Evolutionary conservation across 192 early-diverging fungal genomes (phyloP).

Genomic region (Backusella morwellensis): DNA sequence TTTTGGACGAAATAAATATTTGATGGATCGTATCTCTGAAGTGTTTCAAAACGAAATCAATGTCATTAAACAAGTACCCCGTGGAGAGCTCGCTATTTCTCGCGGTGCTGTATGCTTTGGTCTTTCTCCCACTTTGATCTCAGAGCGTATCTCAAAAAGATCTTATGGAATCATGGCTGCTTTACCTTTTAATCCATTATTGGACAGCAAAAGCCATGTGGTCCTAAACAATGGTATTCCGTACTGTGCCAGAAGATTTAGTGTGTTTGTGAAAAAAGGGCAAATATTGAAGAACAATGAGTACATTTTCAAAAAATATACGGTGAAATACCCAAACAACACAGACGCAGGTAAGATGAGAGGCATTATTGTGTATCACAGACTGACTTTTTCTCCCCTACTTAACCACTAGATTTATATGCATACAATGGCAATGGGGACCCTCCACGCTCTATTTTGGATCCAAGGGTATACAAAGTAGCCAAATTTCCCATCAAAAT

Average conservation of each 20-base stretch:
- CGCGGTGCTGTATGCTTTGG: slow-evolving; percentile 49
- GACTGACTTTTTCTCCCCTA: neutral
- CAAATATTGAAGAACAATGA: slow-evolving; percentile 41
- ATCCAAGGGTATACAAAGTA: slow-evolving; percentile 1
- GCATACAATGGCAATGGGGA: neutral
- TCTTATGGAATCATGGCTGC: slow-evolving; percentile 43
- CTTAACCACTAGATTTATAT: neutral
- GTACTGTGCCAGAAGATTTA: slow-evolving; percentile 35
- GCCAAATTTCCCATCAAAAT: slow-evolving; percentile 7
- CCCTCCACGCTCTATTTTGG: neutral
- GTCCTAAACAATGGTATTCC: slow-evolving; percentile 45
- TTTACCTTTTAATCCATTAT: slow-evolving; percentile 41
- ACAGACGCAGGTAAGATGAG: neutral
- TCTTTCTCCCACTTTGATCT: slow-evolving; percentile 31
- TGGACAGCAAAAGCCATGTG: slow-evolving; percentile 36
- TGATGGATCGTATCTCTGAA: slow-evolving; percentile 36
- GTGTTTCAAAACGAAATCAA: slow-evolving; percentile 35
- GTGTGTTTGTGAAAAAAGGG: slow-evolving; percentile 24
- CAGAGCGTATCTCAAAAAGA: slow-evolving; percentile 34
- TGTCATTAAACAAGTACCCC: slow-evolving; percentile 38
- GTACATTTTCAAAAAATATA: slow-evolving; percentile 23
- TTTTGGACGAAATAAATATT: slow-evolving; percentile 47
- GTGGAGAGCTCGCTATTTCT: slow-evolving; percentile 45
- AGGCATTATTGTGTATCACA: neutral
- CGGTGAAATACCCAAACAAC: neutral